Conservation (phyloP, 768 basidiomycete genomes). For the Dentipellis fragilis region DNA sequence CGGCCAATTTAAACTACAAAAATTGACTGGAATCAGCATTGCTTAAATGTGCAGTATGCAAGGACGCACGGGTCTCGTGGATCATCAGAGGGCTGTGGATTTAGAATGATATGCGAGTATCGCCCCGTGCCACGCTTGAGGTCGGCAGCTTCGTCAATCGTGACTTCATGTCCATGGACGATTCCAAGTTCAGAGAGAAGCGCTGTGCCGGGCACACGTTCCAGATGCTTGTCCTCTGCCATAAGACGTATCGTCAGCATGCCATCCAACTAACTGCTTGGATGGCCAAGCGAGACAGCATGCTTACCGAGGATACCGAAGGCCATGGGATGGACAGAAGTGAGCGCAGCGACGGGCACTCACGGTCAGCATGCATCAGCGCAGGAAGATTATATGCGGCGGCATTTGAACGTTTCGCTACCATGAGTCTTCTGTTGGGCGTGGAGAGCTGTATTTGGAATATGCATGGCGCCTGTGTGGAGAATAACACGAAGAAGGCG, state of each 20-base stretch:
- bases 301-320: conserved; percentile 28
- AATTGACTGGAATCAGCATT: neutral
- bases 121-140: conserved; percentile 30
- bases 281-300: neutral
- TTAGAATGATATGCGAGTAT: conserved; percentile 28
- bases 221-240: conserved; percentile 27
- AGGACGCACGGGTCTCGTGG: conserved; percentile 29
- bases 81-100: conserved; percentile 35
- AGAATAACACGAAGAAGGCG: neutral
- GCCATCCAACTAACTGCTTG: neutral
- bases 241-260: neutral
- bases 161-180: conserved; percentile 25
- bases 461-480: neutral
- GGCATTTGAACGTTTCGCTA: neutral
- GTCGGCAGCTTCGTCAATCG: conserved; percentile 22
- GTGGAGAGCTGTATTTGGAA: neutral
- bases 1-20: conserved; percentile 33
- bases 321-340: neutral
- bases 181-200: conserved; percentile 30
- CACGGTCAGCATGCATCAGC: neutral
- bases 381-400: neutral
- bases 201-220: conserved; percentile 31
- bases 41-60: neutral
- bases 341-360: neutral
- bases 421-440: neutral